Evolutionary conservation across 2,329 filamentous ascomycete species (phyloP).

Genomic region (Penicillium thymicola): DNA sequence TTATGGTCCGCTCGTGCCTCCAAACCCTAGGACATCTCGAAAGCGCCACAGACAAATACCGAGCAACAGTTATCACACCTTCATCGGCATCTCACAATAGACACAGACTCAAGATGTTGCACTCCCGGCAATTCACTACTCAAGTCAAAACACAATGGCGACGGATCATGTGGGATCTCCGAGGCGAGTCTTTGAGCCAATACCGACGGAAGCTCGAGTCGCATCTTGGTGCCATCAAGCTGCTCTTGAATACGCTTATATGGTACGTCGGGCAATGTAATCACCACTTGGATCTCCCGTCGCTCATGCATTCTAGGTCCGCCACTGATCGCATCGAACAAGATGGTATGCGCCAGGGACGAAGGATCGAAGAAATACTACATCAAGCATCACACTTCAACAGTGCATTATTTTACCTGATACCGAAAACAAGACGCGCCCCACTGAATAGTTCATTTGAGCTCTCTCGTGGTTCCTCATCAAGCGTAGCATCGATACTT

Average conservation of each 20-base stretch:
- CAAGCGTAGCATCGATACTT: background rate
- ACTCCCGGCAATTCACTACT: background rate
- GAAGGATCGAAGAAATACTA: background rate
- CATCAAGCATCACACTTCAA: background rate
- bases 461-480: background rate
- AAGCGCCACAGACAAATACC: background rate
- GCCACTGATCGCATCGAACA: constrained; percentile 5
- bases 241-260: background rate
- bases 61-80: background rate
- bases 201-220: constrained; percentile 5
- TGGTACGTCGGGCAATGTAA: background rate
- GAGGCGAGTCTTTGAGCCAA: background rate
- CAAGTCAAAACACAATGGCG: constrained; percentile 1
- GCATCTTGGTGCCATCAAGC: background rate
- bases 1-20: background rate
- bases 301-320: background rate
- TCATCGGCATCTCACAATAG: background rate
- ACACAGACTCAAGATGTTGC: too few species aligned
- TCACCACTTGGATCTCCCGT: background rate
- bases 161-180: constrained; percentile 1
- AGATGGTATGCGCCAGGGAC: background rate
- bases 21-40: background rate
- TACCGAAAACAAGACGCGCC: background rate
- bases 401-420: background rate
- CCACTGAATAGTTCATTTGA: background rate